Percentiles rank a stretch among this genome's conserved stretches.
Conservation (phyloP, 345 rosid genomes). For the Heritiera fomes region DNA sequence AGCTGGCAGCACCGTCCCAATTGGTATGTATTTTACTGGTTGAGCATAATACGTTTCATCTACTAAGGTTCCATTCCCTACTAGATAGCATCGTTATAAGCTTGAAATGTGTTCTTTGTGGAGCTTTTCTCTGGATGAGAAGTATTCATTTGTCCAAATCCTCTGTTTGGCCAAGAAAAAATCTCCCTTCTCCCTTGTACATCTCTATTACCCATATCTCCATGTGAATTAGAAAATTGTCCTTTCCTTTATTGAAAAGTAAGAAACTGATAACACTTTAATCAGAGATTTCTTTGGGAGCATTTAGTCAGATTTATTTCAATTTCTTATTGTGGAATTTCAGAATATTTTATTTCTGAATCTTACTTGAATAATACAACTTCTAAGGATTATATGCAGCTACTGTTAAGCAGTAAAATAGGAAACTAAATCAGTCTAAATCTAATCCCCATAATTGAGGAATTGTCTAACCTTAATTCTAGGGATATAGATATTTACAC, state of each 20-base stretch:
- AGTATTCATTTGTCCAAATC: background rate
- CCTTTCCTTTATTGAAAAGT: constrained; percentile 4
- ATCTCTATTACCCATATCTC: background rate
- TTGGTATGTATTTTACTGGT: constrained; percentile 51
- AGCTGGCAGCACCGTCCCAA: constrained; percentile 65
- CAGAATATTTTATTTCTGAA: no score
- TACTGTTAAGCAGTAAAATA: no score
- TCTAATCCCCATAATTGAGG: no score
- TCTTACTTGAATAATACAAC: no score
- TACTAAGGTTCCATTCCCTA: background rate
- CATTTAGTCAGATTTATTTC: constrained; percentile 1
- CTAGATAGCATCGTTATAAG: background rate
- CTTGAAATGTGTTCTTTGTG: background rate
- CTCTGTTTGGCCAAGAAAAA: background rate
- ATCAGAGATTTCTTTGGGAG: background rate
- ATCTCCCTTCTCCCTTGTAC: background rate
- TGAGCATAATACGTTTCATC: background rate
- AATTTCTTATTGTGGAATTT: no score
- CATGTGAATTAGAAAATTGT: background rate
- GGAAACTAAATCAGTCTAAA: no score
- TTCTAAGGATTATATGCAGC: no score
- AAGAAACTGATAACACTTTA: constrained; percentile 1
- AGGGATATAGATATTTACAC: no score
- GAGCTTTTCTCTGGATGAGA: background rate
- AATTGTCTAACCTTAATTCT: no score